Conservation (phyloP, 129 eudicot species). For the Pulicaria dysenterica region DNA sequence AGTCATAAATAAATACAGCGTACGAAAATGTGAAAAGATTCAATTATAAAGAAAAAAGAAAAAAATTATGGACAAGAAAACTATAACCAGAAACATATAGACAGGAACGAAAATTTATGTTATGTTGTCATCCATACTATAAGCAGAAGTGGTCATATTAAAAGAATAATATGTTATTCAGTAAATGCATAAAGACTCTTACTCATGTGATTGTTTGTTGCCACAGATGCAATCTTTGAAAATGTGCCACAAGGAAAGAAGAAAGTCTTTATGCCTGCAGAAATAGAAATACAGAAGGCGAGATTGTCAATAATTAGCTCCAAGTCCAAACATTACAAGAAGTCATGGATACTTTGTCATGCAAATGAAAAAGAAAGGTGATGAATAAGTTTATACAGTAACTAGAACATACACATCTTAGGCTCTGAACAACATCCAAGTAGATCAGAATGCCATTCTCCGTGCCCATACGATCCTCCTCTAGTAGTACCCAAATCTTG, state of each 20-base stretch:
- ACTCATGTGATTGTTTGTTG: slow-evolving; percentile 77
- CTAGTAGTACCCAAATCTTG: slow-evolving; percentile 56
- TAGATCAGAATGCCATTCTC: slow-evolving; percentile 94
- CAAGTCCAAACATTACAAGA: too few species aligned
- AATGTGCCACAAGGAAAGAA: slow-evolving; percentile 93
- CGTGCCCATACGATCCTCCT: slow-evolving; percentile 51
- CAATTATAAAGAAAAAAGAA: neutral
- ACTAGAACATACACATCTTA: slow-evolving; percentile 67
- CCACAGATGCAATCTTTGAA: slow-evolving; percentile 83
- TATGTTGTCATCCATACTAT: slow-evolving; percentile 5
- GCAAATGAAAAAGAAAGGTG: neutral
- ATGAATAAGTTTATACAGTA: neutral
- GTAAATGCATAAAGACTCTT: slow-evolving; percentile 42
- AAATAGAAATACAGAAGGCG: neutral
- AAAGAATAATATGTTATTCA: neutral
- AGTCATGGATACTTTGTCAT: too few species aligned
- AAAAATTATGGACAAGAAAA: neutral
- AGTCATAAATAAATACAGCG: neutral
- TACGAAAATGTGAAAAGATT: neutral
- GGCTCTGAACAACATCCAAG: slow-evolving; percentile 98
- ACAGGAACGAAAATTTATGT: neutral
- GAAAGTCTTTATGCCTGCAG: slow-evolving; percentile 80
- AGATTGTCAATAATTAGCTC: too few species aligned
- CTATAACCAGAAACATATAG: neutral
- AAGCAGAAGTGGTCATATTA: neutral